phyloP scores from a whole-genome alignment of 495 filamentous ascomycete species.

The Aspergillus indologenus region DNA sequence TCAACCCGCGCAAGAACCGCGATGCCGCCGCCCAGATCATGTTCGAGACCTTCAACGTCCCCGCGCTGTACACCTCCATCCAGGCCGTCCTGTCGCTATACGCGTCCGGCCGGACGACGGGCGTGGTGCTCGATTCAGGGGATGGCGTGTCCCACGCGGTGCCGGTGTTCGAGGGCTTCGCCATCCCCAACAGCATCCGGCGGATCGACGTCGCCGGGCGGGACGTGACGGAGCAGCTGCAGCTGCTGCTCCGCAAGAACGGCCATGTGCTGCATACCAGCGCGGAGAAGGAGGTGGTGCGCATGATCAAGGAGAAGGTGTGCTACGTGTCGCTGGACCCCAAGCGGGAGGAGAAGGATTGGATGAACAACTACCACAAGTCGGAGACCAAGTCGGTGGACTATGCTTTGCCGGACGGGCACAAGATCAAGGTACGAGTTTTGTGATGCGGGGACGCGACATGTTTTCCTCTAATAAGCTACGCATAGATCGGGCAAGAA shows the following conservation, averaged over 20 bases:
- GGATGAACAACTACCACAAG: constrained; percentile 58
- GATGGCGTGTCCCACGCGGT: constrained; percentile 98
- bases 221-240: constrained; percentile 95
- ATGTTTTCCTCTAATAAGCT: not conserved
- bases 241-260: constrained; percentile 84
- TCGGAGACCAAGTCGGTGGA: constrained; percentile 70
- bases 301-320: constrained; percentile 91
- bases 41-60: constrained; percentile 99
- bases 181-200: constrained; percentile 89
- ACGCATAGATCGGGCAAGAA: constrained; percentile 71
- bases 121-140: constrained; percentile 91
- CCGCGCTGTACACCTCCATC: constrained; percentile 92
- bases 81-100: constrained; percentile 97
- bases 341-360: constrained; percentile 94
- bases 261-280: constrained; percentile 96
- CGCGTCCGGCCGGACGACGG: constrained; percentile 92
- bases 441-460: not conserved
- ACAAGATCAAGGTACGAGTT: constrained; percentile 73
- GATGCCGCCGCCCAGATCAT: constrained; percentile 97
- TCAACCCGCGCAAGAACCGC: constrained; percentile 93
- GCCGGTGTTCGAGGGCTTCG: constrained; percentile 96
- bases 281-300: constrained; percentile 96
- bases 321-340: constrained; percentile 90
- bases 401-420: constrained; percentile 87
- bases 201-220: constrained; percentile 97